A percentile compares a stretch with the other conserved stretches of the same genome.
Conservation (phyloP, 352 stramenopile species). For the Pythium chondricola region DNA sequence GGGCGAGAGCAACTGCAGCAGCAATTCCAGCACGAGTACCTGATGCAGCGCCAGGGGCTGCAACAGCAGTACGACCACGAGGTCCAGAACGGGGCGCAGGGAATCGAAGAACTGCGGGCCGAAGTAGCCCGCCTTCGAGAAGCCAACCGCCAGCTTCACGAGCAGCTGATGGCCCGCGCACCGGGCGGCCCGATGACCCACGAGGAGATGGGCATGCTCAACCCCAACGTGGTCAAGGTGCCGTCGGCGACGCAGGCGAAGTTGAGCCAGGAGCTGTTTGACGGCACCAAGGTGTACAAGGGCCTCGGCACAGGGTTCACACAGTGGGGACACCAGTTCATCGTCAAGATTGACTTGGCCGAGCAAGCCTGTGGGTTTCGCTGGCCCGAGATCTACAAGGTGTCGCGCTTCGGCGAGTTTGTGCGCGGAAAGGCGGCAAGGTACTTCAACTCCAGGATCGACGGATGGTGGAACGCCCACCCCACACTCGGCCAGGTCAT, state of each 20-base stretch:
- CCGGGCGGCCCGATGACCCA: background rate
- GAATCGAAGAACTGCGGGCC: background rate
- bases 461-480: background rate
- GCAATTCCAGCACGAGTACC: background rate
- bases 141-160: background rate
- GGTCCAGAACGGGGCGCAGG: background rate
- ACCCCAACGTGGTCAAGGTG: background rate
- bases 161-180: background rate
- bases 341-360: background rate
- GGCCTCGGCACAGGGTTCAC: background rate
- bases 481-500: background rate
- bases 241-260: background rate
- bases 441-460: conserved; percentile 2
- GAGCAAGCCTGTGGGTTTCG: background rate
- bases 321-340: background rate
- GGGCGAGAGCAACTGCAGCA: background rate
- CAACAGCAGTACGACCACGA: background rate
- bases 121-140: background rate
- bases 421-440: background rate
- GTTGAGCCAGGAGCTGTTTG: background rate
- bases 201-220: background rate
- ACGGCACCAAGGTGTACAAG: conserved; percentile 5
- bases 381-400: conserved; percentile 1
- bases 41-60: background rate
- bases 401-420: background rate